A percentile compares a stretch with the other conserved stretches of the same genome.
These are phyloP conservation scores for Periconia sp. DNA, from an alignment of 2,329 filamentous ascomycete genomes.

Conservation along the genomic window DNA sequence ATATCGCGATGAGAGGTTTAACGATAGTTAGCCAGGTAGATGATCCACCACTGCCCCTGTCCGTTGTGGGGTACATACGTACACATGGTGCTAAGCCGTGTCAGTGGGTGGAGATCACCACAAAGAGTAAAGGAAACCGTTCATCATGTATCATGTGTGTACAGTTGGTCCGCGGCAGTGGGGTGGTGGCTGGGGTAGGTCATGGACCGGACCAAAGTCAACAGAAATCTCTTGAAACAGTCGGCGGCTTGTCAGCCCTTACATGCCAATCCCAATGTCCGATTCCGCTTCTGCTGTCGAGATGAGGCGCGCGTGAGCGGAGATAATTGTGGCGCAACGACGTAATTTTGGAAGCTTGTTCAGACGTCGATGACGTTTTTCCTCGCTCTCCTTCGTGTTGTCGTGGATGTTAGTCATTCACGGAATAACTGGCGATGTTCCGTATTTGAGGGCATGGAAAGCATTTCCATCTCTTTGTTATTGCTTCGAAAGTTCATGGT, in stretches of 20 bases:
- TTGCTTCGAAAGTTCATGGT: too few species aligned
- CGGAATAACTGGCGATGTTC: neutral
- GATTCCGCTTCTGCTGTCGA: neutral
- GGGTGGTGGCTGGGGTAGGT: too few species aligned
- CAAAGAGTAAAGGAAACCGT: too few species aligned
- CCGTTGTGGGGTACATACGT: too few species aligned
- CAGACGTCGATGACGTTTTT: neutral
- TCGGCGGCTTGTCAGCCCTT: neutral
- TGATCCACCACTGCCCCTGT: too few species aligned
- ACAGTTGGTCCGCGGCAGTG: too few species aligned
- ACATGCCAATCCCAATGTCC: neutral
- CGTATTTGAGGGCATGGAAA: neutral
- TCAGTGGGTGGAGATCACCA: too few species aligned
- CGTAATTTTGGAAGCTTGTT: neutral
- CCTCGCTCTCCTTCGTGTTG: neutral
- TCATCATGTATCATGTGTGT: too few species aligned
- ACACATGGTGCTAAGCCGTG: too few species aligned
- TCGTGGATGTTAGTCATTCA: neutral
- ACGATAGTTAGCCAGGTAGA: too few species aligned
- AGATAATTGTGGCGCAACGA: neutral
- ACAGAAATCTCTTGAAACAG: conserved; percentile 4
- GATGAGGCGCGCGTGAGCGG: neutral
- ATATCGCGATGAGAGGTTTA: too few species aligned
- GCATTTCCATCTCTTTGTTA: too few species aligned
- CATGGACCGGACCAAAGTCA: neutral